Evolutionary conservation across 164 flowering plant genomes (phyloP).

Genomic region (Vitis vinifera): DNA sequence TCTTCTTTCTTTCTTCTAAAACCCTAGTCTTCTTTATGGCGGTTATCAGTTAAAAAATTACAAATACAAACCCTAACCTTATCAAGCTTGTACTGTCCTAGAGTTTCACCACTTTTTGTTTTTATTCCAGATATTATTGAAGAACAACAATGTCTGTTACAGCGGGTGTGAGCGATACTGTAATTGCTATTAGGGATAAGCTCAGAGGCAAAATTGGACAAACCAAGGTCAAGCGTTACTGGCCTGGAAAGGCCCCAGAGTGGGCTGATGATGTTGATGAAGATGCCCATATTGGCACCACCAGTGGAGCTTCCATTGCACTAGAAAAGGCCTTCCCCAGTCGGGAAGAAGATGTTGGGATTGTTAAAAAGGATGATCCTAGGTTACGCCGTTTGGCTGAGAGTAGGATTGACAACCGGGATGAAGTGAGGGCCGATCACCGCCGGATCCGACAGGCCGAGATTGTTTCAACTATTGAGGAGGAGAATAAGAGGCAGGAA

Average conservation of each 20-base stretch:
- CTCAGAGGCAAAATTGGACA: constrained; percentile 90
- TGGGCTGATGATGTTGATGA: constrained; percentile 88
- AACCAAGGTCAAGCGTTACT: constrained; percentile 86
- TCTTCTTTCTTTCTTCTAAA: too few relatives aligned
- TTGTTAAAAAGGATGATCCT: constrained; percentile 59
- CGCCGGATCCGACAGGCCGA: constrained; percentile 87
- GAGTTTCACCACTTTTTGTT: too few relatives aligned
- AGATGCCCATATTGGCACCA: constrained; percentile 62
- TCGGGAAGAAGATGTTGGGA: constrained; percentile 35
- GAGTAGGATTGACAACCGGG: constrained; percentile 68
- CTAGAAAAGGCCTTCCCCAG: constrained; percentile 72
- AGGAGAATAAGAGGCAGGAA: constrained; percentile 67
- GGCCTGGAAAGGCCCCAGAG: constrained; percentile 98
- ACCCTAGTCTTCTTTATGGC: too few relatives aligned
- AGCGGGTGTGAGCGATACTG: constrained; percentile 82
- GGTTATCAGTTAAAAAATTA: too few relatives aligned
- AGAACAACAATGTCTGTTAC: constrained; percentile 67
- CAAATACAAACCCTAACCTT: too few relatives aligned
- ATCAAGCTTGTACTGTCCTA: too few relatives aligned
- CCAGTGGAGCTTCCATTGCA: constrained; percentile 32
- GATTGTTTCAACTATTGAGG: constrained; percentile 81
- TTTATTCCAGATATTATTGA: too few relatives aligned
- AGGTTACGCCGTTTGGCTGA: constrained; percentile 85
- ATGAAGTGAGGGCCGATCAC: constrained; percentile 77
- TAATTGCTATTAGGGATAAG: constrained; percentile 76